Conservation (phyloP, 257 asterid species). For the Paraleonurus japonicus region DNA sequence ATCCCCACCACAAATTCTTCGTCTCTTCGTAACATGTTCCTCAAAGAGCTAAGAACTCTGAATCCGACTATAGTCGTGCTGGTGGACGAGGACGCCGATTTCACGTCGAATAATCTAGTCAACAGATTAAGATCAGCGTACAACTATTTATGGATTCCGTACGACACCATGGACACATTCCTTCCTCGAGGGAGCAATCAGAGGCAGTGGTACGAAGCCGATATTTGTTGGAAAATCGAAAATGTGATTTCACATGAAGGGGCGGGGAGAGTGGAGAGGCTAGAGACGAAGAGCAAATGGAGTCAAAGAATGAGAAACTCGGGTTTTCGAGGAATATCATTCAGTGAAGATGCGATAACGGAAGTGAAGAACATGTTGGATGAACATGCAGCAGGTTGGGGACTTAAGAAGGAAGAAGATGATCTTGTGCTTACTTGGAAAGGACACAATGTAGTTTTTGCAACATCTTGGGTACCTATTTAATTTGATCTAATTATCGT, state of each 20-base stretch:
- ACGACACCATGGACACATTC: constrained; percentile 78
- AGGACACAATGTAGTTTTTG: constrained; percentile 92
- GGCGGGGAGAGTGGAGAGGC: constrained; percentile 63
- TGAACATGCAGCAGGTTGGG: constrained; percentile 98
- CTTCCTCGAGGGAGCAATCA: constrained; percentile 70
- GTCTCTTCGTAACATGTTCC: constrained; percentile 53
- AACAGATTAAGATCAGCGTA: constrained; percentile 71
- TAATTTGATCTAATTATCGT: background rate
- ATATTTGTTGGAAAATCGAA: constrained; percentile 86
- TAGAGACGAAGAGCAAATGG: constrained; percentile 71
- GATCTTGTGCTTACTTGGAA: constrained; percentile 92
- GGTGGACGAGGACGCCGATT: constrained; percentile 91
- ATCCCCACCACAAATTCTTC: background rate
- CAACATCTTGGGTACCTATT: constrained; percentile 67
- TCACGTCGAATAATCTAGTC: constrained; percentile 65
- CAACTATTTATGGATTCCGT: constrained; percentile 91
- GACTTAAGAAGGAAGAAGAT: constrained; percentile 80
- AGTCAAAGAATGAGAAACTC: constrained; percentile 70
- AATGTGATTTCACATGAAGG: constrained; percentile 86
- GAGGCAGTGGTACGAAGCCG: constrained; percentile 90
- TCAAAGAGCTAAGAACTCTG: constrained; percentile 52
- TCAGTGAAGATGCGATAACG: constrained; percentile 60
- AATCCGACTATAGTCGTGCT: constrained; percentile 60
- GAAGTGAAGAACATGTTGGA: constrained; percentile 86
- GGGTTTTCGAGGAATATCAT: constrained; percentile 45